Percentiles rank a stretch among this genome's conserved stretches.
These are phyloP conservation scores for Venturia asperata DNA, from an alignment of 2,329 filamentous ascomycete genomes.

Conservation along the genomic window DNA sequence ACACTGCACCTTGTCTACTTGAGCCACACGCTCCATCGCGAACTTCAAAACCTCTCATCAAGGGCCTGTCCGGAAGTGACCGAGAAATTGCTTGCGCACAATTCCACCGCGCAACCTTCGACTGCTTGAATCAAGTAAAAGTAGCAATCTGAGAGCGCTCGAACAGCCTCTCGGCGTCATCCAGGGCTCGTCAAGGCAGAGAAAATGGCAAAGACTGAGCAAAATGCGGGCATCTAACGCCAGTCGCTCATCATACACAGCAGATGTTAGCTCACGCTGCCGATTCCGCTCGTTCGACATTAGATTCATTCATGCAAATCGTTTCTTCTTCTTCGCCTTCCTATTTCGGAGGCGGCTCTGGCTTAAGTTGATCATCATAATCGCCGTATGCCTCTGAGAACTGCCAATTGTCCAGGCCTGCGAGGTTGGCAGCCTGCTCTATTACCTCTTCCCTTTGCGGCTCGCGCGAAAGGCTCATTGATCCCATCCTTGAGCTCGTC, in stretches of 20 bases:
- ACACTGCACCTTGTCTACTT: neutral
- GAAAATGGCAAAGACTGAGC: neutral
- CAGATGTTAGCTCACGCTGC: neutral
- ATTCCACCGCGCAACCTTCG: neutral
- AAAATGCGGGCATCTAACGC: neutral
- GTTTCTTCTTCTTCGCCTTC: neutral
- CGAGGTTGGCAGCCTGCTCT: neutral
- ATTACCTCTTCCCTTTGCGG: neutral
- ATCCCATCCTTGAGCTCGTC: neutral
- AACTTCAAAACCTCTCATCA: neutral
- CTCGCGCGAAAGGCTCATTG: neutral
- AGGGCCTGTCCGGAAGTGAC: neutral
- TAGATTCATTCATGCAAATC: neutral
- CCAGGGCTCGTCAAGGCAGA: neutral
- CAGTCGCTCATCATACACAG: neutral
- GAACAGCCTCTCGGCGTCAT: no score
- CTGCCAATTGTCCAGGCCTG: neutral
- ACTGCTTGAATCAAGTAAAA: neutral
- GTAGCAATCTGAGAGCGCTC: no score
- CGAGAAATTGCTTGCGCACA: neutral
- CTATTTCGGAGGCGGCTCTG: neutral
- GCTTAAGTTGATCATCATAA: neutral
- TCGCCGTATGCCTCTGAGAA: neutral
- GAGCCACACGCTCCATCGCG: neutral
- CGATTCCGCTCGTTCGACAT: neutral